A percentile compares a stretch with the other conserved stretches of the same genome.
Conservation (phyloP, 306 rosid genomes). For the Astragalus glycyphyllos region DNA sequence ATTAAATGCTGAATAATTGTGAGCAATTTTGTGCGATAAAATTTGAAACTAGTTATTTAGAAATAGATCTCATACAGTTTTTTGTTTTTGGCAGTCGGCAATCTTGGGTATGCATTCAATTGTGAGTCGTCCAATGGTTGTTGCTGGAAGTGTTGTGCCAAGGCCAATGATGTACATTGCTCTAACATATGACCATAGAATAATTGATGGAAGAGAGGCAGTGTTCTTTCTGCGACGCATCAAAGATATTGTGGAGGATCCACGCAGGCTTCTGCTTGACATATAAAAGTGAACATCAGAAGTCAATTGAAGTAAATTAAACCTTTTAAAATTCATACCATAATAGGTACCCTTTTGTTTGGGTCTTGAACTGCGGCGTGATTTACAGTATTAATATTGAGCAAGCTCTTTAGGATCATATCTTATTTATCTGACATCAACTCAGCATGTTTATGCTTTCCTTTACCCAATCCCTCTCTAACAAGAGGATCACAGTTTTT, state of each 20-base stretch:
- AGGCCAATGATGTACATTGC: constrained; percentile 86
- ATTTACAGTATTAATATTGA: constrained; percentile 40
- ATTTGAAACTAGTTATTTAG: neutral
- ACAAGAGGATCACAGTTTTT: constrained; percentile 42
- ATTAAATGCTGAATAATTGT: neutral
- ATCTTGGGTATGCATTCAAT: constrained; percentile 93
- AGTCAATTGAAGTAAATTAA: constrained; percentile 34
- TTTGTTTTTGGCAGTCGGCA: constrained; percentile 69
- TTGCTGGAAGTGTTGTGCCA: constrained; percentile 68
- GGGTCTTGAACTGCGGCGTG: constrained; percentile 47
- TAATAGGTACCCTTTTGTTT: constrained; percentile 40
- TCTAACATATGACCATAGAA: constrained; percentile 83
- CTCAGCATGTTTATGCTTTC: constrained; percentile 33
- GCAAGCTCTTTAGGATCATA: constrained; percentile 36
- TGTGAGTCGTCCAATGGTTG: constrained; percentile 72
- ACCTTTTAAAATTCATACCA: constrained; percentile 40
- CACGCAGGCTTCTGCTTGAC: constrained; percentile 80
- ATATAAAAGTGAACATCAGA: constrained; percentile 48
- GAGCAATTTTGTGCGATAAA: constrained; percentile 7
- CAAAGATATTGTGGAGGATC: constrained; percentile 80
- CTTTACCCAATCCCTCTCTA: constrained; percentile 35
- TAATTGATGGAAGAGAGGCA: constrained; percentile 94
- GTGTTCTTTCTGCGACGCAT: constrained; percentile 81
- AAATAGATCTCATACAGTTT: constrained; percentile 21
- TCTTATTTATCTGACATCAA: constrained; percentile 19